phyloP scores from a whole-genome alignment of 345 rosid genomes.

The Hibiscus trionum region DNA sequence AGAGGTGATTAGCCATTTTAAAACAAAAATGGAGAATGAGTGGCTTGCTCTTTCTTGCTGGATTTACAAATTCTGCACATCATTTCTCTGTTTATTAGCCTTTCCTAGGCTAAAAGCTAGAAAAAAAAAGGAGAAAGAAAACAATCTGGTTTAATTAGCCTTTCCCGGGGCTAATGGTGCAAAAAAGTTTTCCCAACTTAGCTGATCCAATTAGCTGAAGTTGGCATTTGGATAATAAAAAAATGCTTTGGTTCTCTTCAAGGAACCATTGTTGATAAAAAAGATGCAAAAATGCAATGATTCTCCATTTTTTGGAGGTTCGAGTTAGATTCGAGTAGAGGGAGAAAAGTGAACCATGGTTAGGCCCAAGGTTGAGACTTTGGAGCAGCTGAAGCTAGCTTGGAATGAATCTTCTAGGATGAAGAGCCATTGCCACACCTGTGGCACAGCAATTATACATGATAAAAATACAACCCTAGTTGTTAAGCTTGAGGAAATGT shows the following conservation, averaged over 20 bases:
- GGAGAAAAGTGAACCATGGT: conserved; percentile 67
- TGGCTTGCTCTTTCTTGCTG: conserved; percentile 33
- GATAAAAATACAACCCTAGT: not conserved
- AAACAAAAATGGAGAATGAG: conserved; percentile 14
- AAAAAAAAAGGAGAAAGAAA: conserved; percentile 21
- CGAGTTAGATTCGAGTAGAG: conserved; percentile 28
- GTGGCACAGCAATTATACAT: conserved; percentile 69
- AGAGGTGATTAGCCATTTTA: conserved; percentile 36
- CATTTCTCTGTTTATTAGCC: conserved; percentile 51
- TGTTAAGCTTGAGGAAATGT: not conserved
- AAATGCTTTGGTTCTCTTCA: conserved; percentile 35
- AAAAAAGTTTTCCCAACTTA: conserved; percentile 21
- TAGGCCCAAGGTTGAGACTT: conserved; percentile 64
- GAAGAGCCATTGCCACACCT: conserved; percentile 77
- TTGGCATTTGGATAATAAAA: conserved; percentile 18
- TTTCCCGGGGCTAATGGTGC: conserved; percentile 16
- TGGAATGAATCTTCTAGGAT: conserved; percentile 33
- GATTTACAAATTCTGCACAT: conserved; percentile 43
- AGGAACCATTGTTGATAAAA: conserved; percentile 31
- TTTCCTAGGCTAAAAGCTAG: conserved; percentile 46
- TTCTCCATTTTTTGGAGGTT: conserved; percentile 31
- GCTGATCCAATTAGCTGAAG: conserved; percentile 38
- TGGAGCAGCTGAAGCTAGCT: conserved; percentile 16
- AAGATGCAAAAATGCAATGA: conserved; percentile 36
- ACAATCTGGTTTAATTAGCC: conserved; percentile 17